Evolutionary conservation across 1,284 basidiomycete genomes (phyloP), one percentile per base, ranked within the genome.

Genomic region (Ganoderma meredithae): DNA sequence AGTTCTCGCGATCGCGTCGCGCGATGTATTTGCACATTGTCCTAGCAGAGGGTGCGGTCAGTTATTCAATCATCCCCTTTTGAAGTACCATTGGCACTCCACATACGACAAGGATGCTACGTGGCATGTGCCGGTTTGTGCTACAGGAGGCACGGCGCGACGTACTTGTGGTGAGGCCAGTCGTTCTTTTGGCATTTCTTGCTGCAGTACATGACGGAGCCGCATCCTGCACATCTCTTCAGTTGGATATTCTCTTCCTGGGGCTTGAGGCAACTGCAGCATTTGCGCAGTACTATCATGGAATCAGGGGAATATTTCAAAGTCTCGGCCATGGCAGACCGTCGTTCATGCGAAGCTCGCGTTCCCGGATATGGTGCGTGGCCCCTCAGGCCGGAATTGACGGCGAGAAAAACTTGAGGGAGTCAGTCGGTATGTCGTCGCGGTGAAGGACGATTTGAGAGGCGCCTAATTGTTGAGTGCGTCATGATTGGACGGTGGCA

Each of bases 161-260:
- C 69, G 39, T 58, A 67, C 69, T 65, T 66, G 40, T 70, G 69
- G 7, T 7, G 1, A 1, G 53, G n/a, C 69, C 69, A 70, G 7
- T 47, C 63, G 10, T 22, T 44, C 41, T 52, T 70, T 31, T 70
- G 66, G 36, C 66, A 67, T 36, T 65, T 66, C 31, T 56, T 64
- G 62, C 66, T 66, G 33, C 66, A 71, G 47, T 66, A 68, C 61
- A 63, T 56, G 4, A 59, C 60, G 15, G 65, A 59, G 36, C 19
- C 6, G 36, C 69, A 70, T 9, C 69, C 61, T 0, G 63, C 31
- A 22, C 69, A 70, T 12, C 64, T 49, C 36, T 67, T 67, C 33
- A 70, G 41, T 17, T 55, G 52, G 13, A 27, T 3, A 19, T 55
- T 55, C 27, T 55, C 52, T 55, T 55, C 25, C 52, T 55, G 52